These are phyloP conservation scores for Stemphylium beticola DNA, from an alignment of 2,329 filamentous ascomycete genomes.

Conservation along the genomic window DNA sequence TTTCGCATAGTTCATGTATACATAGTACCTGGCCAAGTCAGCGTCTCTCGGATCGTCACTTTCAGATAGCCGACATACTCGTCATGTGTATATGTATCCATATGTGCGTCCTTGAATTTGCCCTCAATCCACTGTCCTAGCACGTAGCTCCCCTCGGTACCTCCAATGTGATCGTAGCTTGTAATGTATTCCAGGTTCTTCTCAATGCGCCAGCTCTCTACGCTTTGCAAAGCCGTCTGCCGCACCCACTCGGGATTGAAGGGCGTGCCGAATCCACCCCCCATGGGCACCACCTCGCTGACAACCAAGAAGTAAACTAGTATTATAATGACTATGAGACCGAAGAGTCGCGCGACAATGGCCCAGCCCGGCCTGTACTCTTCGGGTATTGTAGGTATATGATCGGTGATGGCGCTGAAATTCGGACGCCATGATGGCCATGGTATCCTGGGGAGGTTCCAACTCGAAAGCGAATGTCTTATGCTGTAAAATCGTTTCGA, in stretches of 20 bases:
- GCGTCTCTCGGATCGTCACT: constrained; percentile 1
- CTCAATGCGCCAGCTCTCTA: constrained; percentile 68
- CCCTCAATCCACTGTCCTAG: constrained; percentile 84
- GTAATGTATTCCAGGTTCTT: constrained; percentile 80
- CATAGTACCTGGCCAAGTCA: constrained; percentile 63
- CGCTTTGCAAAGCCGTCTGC: constrained; percentile 72
- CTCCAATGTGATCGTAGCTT: constrained; percentile 85
- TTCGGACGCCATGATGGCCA: constrained; percentile 36
- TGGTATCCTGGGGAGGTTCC: constrained; percentile 56
- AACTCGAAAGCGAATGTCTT: constrained; percentile 63
- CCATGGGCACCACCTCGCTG: constrained; percentile 78
- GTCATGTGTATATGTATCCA: constrained; percentile 79
- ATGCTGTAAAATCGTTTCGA: constrained; percentile 64
- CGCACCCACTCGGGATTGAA: constrained; percentile 86
- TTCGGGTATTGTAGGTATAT: constrained; percentile 53
- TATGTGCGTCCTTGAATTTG: constrained; percentile 71
- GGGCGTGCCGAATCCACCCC: constrained; percentile 64
- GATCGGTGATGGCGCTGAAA: constrained; percentile 40
- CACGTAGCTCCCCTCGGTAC: constrained; percentile 90
- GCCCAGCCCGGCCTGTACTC: constrained; percentile 64
- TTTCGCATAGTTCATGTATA: constrained; percentile 91
- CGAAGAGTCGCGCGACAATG: constrained; percentile 74
- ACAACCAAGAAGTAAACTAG: constrained; percentile 86
- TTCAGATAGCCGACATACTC: constrained; percentile 52
- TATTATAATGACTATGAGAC: constrained; percentile 74